Evolutionary conservation across 2,329 filamentous ascomycete species (phyloP).

Genomic region (Fusarium pseudoanthophilum): DNA sequence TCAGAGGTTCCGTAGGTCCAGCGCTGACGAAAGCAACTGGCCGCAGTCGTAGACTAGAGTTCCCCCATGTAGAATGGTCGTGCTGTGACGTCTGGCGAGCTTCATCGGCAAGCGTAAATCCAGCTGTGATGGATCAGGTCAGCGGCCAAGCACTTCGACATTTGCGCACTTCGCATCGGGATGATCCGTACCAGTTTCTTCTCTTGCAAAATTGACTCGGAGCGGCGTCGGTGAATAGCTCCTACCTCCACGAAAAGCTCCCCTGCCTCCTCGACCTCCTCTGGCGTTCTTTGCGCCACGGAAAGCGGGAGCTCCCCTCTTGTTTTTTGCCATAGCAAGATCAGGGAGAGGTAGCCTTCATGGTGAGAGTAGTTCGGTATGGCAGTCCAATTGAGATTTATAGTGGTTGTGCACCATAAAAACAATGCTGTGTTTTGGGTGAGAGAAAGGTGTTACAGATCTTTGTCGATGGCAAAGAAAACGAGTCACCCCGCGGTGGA

Average conservation of each 20-base stretch:
- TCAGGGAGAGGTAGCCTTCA: slow-evolving; percentile 15
- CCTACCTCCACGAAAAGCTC: slow-evolving; percentile 20
- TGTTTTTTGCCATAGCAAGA: slow-evolving; percentile 39
- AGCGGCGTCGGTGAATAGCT: slow-evolving; percentile 11
- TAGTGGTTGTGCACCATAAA: neutral
- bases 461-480: slow-evolving; percentile 27
- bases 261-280: slow-evolving; percentile 33
- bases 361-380: neutral
- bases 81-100: slow-evolving; percentile 61
- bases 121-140: slow-evolving; percentile 32
- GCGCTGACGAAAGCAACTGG: slow-evolving; percentile 65
- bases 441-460: neutral
- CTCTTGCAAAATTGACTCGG: slow-evolving; percentile 7
- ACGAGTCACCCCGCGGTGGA: slow-evolving; percentile 34
- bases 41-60: slow-evolving; percentile 57
- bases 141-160: neutral
- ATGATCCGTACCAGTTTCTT: slow-evolving; percentile 28
- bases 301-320: slow-evolving; percentile 35
- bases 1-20: slow-evolving; percentile 62
- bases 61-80: slow-evolving; percentile 54
- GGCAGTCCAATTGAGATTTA: neutral
- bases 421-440: neutral
- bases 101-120: slow-evolving; percentile 56
- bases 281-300: slow-evolving; percentile 34
- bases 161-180: neutral